phyloP scores from a whole-genome alignment of 345 rosid species.

The Jatropha curcas region DNA sequence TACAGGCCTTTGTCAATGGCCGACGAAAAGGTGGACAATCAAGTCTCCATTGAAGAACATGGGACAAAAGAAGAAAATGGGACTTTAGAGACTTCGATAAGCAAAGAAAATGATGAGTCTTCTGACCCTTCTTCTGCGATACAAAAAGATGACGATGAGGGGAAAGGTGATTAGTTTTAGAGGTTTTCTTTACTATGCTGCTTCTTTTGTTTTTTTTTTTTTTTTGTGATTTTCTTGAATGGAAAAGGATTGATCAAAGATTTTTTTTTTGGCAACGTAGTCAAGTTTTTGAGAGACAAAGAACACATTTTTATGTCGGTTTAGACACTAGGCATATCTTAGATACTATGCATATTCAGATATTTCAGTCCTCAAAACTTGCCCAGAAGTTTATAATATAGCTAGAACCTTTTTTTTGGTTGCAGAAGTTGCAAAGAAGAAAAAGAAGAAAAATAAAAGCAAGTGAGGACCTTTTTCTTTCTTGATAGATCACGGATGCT shows the following conservation, averaged over 20 bases:
- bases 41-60: slow-evolving; percentile 34
- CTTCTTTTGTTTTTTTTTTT: slow-evolving; percentile 5
- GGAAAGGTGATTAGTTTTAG: slow-evolving; percentile 41
- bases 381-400: neutral
- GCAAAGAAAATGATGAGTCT: slow-evolving; percentile 31
- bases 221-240: neutral
- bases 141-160: slow-evolving; percentile 49
- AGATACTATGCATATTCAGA: too few species aligned
- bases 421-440: slow-evolving; percentile 78
- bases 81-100: slow-evolving; percentile 35
- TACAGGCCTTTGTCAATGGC: slow-evolving; percentile 38
- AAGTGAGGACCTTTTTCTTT: slow-evolving; percentile 53
- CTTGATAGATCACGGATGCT: slow-evolving; percentile 4
- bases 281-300: neutral
- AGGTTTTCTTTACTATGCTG: neutral
- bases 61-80: slow-evolving; percentile 30
- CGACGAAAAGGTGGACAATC: slow-evolving; percentile 32
- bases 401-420: neutral
- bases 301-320: neutral
- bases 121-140: slow-evolving; percentile 25
- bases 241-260: neutral
- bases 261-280: neutral
- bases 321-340: neutral
- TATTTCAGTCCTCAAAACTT: neutral
- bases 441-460: slow-evolving; percentile 95